Conservation (phyloP, 2,329 filamentous ascomycete species). For the Sclerotinia nivalis region DNA sequence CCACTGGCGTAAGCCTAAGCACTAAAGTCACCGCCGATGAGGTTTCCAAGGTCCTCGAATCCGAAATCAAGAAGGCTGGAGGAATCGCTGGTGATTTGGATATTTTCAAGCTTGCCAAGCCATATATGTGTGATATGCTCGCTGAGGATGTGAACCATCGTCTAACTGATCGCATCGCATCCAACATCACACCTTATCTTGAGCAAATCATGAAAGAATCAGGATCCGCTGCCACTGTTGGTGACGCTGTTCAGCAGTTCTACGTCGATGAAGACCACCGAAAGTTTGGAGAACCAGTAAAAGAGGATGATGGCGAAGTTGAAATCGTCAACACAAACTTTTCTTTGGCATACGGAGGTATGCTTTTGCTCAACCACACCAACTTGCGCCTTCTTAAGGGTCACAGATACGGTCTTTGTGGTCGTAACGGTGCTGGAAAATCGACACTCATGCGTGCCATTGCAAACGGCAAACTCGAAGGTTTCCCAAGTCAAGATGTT, state of each 20-base stretch:
- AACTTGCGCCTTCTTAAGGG: slow-evolving; percentile 94
- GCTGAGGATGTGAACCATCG: slow-evolving; percentile 86
- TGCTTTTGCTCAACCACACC: slow-evolving; percentile 94
- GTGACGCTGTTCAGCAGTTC: slow-evolving; percentile 71
- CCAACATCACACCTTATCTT: slow-evolving; percentile 73
- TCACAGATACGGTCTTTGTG: slow-evolving; percentile 94
- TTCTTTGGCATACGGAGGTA: slow-evolving; percentile 95
- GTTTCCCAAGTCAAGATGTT: slow-evolving; percentile 89
- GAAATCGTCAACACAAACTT: slow-evolving; percentile 99
- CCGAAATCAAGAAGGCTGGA: slow-evolving; percentile 70
- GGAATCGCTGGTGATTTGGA: slow-evolving; percentile 63
- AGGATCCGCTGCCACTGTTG: slow-evolving; percentile 62
- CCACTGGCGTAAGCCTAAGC: slow-evolving; percentile 42
- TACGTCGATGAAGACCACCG: slow-evolving; percentile 84
- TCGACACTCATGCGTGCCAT: slow-evolving; percentile 99
- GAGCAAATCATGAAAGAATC: slow-evolving; percentile 65
- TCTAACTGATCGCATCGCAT: slow-evolving; percentile 69
- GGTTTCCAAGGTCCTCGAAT: slow-evolving; percentile 71
- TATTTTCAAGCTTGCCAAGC: slow-evolving; percentile 65
- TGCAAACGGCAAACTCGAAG: slow-evolving; percentile 91
- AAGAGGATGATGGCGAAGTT: slow-evolving; percentile 86
- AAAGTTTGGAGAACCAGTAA: slow-evolving; percentile 79
- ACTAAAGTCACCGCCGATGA: slow-evolving; percentile 71
- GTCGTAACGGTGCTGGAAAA: slow-evolving; percentile 95
- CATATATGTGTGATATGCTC: slow-evolving; percentile 81